Percentiles rank a stretch among this genome's conserved stretches.
These are phyloP conservation scores for Xerocomus amazonicus DNA, from an alignment of 1,284 basidiomycete species.

Conservation along the genomic window DNA sequence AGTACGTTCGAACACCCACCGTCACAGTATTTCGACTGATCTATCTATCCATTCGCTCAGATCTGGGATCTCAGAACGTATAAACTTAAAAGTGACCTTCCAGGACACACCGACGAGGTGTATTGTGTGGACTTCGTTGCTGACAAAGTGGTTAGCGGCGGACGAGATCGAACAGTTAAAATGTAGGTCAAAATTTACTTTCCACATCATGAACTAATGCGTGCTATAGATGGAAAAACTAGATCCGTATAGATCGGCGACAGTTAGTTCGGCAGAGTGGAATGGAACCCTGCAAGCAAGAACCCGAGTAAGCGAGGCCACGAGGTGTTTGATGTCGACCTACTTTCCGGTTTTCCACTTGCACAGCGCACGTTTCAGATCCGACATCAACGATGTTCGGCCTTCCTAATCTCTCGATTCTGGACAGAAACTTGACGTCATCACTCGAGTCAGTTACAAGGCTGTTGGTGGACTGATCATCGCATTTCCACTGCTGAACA, in stretches of 20 bases:
- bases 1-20: conserved; percentile 42
- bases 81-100: conserved; percentile 90
- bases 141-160: conserved; percentile 96
- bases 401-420: not conserved
- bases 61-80: conserved; percentile 95
- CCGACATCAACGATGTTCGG: not conserved
- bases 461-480: no score
- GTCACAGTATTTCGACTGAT: not conserved
- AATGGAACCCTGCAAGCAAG: not conserved
- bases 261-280: not conserved
- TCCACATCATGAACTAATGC: conserved; percentile 1
- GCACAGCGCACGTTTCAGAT: not conserved
- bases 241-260: conserved; percentile 2
- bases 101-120: conserved; percentile 96
- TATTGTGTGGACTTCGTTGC: conserved; percentile 99
- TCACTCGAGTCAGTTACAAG: not conserved
- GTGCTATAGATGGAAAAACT: conserved; percentile 31
- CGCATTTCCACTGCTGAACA: no score
- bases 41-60: conserved; percentile 38
- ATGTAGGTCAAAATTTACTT: conserved; percentile 42
- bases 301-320: not conserved
- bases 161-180: conserved; percentile 70
- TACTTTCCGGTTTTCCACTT: not conserved
- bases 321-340: not conserved
- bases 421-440: not conserved